These are phyloP conservation scores for Pleomassaria siparia DNA, from an alignment of 2,329 filamentous ascomycete species.

Conservation along the genomic window DNA sequence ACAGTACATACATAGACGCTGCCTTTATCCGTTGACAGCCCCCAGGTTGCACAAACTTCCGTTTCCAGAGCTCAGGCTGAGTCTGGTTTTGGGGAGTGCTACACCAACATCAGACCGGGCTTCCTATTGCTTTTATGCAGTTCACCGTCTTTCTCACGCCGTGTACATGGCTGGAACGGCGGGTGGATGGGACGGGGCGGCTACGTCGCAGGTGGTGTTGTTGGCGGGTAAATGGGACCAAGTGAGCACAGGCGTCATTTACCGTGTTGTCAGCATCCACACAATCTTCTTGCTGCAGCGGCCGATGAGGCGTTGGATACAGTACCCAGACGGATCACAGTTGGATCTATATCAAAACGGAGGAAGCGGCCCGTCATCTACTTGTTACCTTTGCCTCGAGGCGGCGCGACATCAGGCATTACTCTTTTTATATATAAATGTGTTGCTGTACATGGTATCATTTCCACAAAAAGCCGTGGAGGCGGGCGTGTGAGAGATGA, in stretches of 20 bases:
- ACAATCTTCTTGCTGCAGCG: conserved; percentile 12
- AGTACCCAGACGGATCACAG: conserved; percentile 11
- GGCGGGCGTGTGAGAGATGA: not conserved
- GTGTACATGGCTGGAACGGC: conserved; percentile 8
- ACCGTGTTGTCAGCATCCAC: conserved; percentile 23
- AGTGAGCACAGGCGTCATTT: conserved; percentile 25
- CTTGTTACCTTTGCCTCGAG: conserved; percentile 1
- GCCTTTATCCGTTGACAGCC: conserved; percentile 18
- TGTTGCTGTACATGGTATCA: not conserved
- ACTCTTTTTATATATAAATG: too few relatives aligned
- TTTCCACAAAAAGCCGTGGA: not conserved
- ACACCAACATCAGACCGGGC: conserved; percentile 11
- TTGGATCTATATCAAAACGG: conserved; percentile 4
- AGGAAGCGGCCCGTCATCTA: conserved; percentile 19
- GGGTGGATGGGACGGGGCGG: conserved; percentile 20
- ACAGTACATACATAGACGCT: too few relatives aligned
- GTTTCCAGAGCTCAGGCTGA: conserved; percentile 16
- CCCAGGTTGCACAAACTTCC: conserved; percentile 10
- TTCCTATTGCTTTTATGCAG: conserved; percentile 11
- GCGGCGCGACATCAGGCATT: conserved; percentile 5
- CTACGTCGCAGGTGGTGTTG: conserved; percentile 22
- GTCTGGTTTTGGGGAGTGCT: conserved; percentile 14
- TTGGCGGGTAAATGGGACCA: conserved; percentile 34
- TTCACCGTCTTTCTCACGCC: conserved; percentile 15
- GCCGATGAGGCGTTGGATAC: conserved; percentile 16